These are phyloP conservation scores for Mycena vulgaris DNA, from an alignment of 768 basidiomycete genomes.

Conservation along the genomic window DNA sequence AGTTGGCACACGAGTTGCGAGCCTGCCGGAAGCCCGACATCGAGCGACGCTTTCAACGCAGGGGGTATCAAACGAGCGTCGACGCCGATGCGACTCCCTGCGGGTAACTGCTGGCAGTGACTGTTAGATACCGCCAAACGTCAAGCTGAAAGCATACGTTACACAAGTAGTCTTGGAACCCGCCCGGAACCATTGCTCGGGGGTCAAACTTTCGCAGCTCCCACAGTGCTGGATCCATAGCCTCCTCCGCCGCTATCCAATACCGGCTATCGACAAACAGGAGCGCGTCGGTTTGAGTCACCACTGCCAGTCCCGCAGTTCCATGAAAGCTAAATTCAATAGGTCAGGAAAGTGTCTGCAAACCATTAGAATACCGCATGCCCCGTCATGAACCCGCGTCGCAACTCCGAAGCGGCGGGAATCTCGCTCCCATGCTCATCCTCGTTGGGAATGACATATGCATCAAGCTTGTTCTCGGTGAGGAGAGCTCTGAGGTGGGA, in stretches of 20 bases:
- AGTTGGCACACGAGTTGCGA: conserved; percentile 68
- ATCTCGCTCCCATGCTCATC: conserved; percentile 74
- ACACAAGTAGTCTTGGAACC: conserved; percentile 39
- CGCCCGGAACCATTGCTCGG: conserved; percentile 33
- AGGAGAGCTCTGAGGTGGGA: conserved; percentile 28
- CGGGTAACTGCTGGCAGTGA: conserved; percentile 23
- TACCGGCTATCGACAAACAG: conserved; percentile 72
- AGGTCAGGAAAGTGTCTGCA: neutral
- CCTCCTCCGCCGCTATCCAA: conserved; percentile 68
- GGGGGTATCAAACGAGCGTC: conserved; percentile 72
- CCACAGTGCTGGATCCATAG: conserved; percentile 55
- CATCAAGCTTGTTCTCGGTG: conserved; percentile 38
- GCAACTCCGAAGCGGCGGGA: conserved; percentile 65
- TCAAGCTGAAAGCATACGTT: neutral
- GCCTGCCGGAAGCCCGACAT: conserved; percentile 52
- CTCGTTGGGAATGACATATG: conserved; percentile 62
- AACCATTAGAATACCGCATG: conserved; percentile 46
- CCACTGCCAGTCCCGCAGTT: conserved; percentile 66
- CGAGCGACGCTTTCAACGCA: conserved; percentile 58
- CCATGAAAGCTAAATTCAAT: conserved; percentile 62
- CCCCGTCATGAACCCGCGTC: conserved; percentile 71
- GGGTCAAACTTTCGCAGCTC: conserved; percentile 33
- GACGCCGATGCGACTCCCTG: conserved; percentile 62
- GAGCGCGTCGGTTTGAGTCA: conserved; percentile 66
- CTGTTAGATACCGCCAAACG: neutral